A percentile compares a stretch with the other conserved stretches of the same genome.
These are phyloP conservation scores for Tetradesmus obliquus DNA, from an alignment of 139 green algal species.

Conservation along the genomic window DNA sequence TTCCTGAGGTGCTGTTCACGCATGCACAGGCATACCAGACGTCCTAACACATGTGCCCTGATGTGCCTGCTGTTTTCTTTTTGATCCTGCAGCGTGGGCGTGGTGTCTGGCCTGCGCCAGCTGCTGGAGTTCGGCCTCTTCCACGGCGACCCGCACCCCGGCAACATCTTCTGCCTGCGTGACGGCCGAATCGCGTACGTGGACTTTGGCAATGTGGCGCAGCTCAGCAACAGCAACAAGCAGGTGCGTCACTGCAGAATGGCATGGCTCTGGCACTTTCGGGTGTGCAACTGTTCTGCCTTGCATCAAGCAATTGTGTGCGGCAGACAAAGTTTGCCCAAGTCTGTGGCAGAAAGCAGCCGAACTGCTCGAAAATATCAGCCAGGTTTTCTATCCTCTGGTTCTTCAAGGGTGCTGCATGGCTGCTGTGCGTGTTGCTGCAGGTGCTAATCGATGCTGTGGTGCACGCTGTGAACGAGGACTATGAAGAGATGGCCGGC, in stretches of 20 bases:
- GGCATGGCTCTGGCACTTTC: too few species aligned
- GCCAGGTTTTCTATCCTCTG: too few species aligned
- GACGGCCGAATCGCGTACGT: constrained; percentile 99
- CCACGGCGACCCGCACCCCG: constrained; percentile 95
- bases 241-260: constrained; percentile 43
- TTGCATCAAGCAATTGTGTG: neutral
- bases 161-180: constrained; percentile 96
- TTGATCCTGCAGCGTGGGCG: constrained; percentile 75
- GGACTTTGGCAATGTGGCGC: constrained; percentile 99
- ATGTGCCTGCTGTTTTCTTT: constrained; percentile 66
- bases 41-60: too few species aligned
- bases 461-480: constrained; percentile 99
- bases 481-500: constrained; percentile 93
- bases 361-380: too few species aligned
- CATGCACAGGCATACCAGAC: too few species aligned
- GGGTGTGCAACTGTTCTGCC: neutral
- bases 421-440: neutral
- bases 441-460: constrained; percentile 96
- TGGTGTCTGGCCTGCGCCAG: constrained; percentile 95
- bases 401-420: too few species aligned
- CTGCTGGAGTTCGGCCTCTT: constrained; percentile 99
- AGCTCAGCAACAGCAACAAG: constrained; percentile 89
- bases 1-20: too few species aligned
- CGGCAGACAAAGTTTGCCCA: too few species aligned
- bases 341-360: too few species aligned